Conservation (phyloP, 345 rosid genomes). For the Euphorbia pulcherrima region DNA sequence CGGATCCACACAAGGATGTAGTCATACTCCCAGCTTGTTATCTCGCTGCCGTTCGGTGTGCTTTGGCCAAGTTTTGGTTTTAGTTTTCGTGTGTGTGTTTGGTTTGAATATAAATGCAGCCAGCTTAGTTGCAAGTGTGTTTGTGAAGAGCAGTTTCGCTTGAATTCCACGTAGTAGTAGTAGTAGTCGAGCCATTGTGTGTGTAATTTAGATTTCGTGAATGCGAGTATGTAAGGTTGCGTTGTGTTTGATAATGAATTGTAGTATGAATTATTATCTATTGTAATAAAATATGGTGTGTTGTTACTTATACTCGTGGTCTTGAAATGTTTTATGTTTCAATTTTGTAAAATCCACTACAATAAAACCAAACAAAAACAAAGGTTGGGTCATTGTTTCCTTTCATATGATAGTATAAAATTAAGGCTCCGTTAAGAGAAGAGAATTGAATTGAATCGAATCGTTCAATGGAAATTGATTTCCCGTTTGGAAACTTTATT, state of each 20-base stretch:
- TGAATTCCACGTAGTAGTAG: not conserved
- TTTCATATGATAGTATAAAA: too few species aligned
- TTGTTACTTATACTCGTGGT: too few species aligned
- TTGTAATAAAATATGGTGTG: constrained; percentile 10
- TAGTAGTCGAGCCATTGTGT: not conserved
- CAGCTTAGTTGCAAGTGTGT: constrained; percentile 14
- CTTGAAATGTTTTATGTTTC: too few species aligned
- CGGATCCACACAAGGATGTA: constrained; percentile 25
- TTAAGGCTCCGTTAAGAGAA: too few species aligned
- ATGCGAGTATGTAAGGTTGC: constrained; percentile 19
- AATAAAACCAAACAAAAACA: too few species aligned
- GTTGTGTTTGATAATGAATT: constrained; percentile 23
- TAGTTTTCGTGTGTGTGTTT: constrained; percentile 19
- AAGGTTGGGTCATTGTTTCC: too few species aligned
- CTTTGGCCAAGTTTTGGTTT: constrained; percentile 18
- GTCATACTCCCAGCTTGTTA: constrained; percentile 18
- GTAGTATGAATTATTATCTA: constrained; percentile 27
- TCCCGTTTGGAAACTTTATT: too few species aligned
- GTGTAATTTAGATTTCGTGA: constrained; percentile 4
- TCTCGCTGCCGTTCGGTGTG: constrained; percentile 1
- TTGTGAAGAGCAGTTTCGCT: constrained; percentile 11
- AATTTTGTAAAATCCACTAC: too few species aligned
- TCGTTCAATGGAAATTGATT: too few species aligned
- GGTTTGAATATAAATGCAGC: constrained; percentile 21
- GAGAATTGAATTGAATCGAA: too few species aligned